Evolutionary conservation across 2,329 filamentous ascomycete species (phyloP), one percentile per base, ranked within the genome.

Genomic region (Arthroderma sp.): DNA sequence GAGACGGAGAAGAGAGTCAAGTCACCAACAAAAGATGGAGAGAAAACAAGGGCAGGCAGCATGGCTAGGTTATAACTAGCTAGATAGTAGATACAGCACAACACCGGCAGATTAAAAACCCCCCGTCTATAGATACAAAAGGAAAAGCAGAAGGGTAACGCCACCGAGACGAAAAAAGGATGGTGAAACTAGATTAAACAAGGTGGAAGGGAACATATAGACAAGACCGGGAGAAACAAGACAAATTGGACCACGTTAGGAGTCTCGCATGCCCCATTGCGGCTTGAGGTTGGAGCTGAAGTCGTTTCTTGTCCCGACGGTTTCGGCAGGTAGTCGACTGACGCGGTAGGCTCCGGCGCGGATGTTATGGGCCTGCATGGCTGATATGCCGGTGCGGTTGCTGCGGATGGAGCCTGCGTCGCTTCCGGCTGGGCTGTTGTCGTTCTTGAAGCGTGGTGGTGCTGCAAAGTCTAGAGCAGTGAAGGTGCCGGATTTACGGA

Each of bases 301-400:
- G 58, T 88, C 82, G 35, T 86, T 81, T 66, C 79, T 79, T 2
- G 88, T 90, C 62, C 90, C 91, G 58, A 95, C 88, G 44, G 85
- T 81, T 63, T 91, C 88, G 58, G 83, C 84, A 0, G 91, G 90
- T 60, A 96, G 80, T 54, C 87, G 84, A 68, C 88, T 93, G 62
- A 96, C 82, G 61, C 91, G 87, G 66, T 94, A 91, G 49, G 89
- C 90, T 62, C 91, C 91, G 58, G 76, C 81, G 62, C 90, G 87
- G 65, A 95, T 84, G 65, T 88, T 86, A 60, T 83, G 76, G 55
- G 82, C 74, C 67, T 90, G 81, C 55, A 79, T 74, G 2, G 82
- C 78, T 4, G 88, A 94, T 64, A 95, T 84, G 54, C 87, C 89
- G 44, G 84, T 88, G 54, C 83, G 80, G 74, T 88, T 88, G 71